Conservation (phyloP, 2,329 filamentous ascomycete genomes). For the Amylocarpus encephaloides region DNA sequence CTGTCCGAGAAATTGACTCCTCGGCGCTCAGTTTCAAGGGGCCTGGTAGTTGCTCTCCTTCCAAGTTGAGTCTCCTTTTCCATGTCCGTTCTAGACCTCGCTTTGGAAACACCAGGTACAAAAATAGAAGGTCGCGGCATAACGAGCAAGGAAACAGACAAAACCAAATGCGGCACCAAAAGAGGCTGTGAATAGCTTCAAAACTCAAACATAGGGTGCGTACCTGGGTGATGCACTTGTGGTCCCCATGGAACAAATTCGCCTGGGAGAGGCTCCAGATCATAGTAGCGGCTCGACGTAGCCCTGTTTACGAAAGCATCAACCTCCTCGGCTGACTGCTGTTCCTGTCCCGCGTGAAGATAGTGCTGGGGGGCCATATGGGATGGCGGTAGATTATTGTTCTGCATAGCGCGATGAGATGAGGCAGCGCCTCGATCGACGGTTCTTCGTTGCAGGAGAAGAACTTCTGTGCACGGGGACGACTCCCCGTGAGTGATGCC, state of each 20-base stretch:
- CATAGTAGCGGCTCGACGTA: constrained; percentile 5
- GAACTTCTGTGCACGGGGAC: constrained; percentile 1
- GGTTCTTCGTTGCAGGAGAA: background rate
- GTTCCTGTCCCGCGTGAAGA: background rate
- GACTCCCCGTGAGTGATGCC: background rate
- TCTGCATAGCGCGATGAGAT: constrained; percentile 3
- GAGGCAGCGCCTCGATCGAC: background rate
- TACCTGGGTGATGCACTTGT: background rate
- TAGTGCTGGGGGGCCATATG: constrained; percentile 1
- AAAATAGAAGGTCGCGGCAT: background rate
- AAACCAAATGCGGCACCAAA: background rate
- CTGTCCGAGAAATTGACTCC: too few relatives aligned
- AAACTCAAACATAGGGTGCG: background rate
- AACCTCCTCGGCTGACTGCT: background rate
- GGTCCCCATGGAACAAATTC: background rate
- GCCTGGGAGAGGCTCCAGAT: background rate
- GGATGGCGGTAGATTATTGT: constrained; percentile 1
- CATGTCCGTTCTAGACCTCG: background rate
- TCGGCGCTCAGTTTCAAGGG: too few relatives aligned
- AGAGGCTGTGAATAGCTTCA: background rate
- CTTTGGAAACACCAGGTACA: background rate
- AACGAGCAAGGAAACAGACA: background rate
- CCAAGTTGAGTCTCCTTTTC: background rate
- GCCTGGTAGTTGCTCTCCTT: background rate
- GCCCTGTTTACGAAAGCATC: constrained; percentile 3